Evolutionary conservation across 225 moss, liverwort and hornwort genomes (phyloP).

Genomic region (Marchantia polymorpha): DNA sequence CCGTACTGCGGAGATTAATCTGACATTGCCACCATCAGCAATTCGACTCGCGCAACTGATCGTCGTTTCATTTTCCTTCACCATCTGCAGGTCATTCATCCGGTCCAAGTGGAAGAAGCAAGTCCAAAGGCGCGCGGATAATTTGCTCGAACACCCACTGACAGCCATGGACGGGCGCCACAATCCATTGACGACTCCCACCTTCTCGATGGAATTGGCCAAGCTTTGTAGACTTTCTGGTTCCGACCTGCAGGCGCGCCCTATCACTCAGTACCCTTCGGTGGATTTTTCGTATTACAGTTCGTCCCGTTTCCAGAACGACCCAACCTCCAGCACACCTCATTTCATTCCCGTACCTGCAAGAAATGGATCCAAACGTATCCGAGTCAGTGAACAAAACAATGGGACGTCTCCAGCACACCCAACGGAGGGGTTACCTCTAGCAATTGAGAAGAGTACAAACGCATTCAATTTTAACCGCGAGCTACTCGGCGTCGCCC

Average conservation of each 20-base stretch:
- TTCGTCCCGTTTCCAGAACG: not conserved
- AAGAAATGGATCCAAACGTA: not conserved
- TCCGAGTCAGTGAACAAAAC: not conserved
- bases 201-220: conserved; percentile 2
- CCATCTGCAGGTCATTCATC: not conserved
- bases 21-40: not conserved
- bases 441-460: not conserved
- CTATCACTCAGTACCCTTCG: not conserved
- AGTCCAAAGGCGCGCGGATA: not conserved
- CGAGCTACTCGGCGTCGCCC: not conserved
- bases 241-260: not conserved
- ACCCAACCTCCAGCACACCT: not conserved
- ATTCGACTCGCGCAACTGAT: not conserved
- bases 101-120: not conserved
- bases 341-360: not conserved
- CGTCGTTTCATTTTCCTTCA: not conserved
- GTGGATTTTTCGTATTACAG: not conserved
- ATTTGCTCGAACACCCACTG: not conserved
- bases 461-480: not conserved
- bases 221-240: not conserved
- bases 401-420: not conserved
- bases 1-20: not conserved
- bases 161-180: not conserved
- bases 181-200: not conserved
- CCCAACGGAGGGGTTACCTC: not conserved